Percentiles rank a stretch among this genome's conserved stretches.
These are phyloP conservation scores for Rubia tinctorum DNA, from an alignment of 305 asterid species.

Conservation along the genomic window DNA sequence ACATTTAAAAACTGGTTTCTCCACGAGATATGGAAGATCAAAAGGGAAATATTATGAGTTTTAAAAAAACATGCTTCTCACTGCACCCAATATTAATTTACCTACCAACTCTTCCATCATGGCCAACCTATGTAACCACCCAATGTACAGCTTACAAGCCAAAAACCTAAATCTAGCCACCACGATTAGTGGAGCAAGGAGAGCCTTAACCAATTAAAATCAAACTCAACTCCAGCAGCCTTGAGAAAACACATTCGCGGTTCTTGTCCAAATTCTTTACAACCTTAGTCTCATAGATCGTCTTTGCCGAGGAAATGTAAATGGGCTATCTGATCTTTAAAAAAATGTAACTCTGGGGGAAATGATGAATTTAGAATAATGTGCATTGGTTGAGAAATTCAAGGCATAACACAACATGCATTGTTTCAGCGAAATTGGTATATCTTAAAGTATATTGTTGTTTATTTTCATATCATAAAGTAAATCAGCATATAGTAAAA, in stretches of 20 bases:
- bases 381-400: too few species aligned
- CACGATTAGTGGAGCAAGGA: not conserved
- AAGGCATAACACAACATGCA: too few species aligned
- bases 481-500: too few species aligned
- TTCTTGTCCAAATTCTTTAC: not conserved
- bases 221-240: conserved; percentile 14
- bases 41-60: not conserved
- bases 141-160: not conserved
- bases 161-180: not conserved
- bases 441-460: too few species aligned
- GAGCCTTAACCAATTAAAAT: conserved; percentile 18
- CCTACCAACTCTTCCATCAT: not conserved
- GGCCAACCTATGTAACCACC: too few species aligned
- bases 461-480: too few species aligned
- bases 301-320: conserved; percentile 61
- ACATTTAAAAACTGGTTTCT: conserved; percentile 17
- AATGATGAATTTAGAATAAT: too few species aligned
- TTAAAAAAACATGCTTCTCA: conserved; percentile 11
- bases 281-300: conserved; percentile 76
- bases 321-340: not conserved
- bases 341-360: too few species aligned
- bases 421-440: too few species aligned
- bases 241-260: not conserved
- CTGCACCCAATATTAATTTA: not conserved
- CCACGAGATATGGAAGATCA: not conserved